Evolutionary conservation across 345 rosid genomes (phyloP).

Genomic region (Populus tremula): DNA sequence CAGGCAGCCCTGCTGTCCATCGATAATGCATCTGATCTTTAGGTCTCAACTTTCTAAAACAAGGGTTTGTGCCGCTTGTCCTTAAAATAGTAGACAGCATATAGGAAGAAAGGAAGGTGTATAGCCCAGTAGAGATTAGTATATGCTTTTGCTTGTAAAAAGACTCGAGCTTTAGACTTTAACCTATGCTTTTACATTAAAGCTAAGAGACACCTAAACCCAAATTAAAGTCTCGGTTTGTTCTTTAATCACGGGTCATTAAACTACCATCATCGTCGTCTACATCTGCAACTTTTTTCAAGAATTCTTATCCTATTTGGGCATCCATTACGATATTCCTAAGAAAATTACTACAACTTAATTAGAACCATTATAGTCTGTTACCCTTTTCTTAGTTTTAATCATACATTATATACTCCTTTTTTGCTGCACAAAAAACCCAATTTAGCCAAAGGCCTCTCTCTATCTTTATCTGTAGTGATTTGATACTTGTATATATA

Average conservation of each 20-base stretch:
- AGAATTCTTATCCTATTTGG: not conserved
- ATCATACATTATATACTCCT: not conserved
- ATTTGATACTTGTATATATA: too few relatives aligned
- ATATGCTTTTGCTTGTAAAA: slow-evolving; percentile 28
- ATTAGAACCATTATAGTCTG: not conserved
- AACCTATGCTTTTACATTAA: slow-evolving; percentile 17
- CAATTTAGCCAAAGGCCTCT: too few relatives aligned
- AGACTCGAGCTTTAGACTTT: slow-evolving; percentile 33
- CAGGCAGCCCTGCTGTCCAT: slow-evolving; percentile 40
- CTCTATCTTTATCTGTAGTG: too few relatives aligned
- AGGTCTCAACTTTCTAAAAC: slow-evolving; percentile 53
- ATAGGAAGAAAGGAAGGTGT: slow-evolving; percentile 13
- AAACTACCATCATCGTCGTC: slow-evolving; percentile 1
- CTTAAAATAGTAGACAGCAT: slow-evolving; percentile 46
- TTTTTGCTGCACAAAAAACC: too few relatives aligned
- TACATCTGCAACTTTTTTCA: not conserved
- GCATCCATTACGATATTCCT: not conserved
- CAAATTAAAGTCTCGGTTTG: slow-evolving; percentile 10
- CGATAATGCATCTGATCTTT: slow-evolving; percentile 20
- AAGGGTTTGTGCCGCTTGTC: slow-evolving; percentile 57
- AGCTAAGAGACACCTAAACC: slow-evolving; percentile 23
- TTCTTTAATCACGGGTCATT: slow-evolving; percentile 15
- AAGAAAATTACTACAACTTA: not conserved
- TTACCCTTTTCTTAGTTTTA: not conserved
- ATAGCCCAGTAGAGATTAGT: not conserved